Percentiles rank a stretch among this genome's conserved stretches.
phyloP scores from a whole-genome alignment of 148 eudicot species.

The Camellia japonica region DNA sequence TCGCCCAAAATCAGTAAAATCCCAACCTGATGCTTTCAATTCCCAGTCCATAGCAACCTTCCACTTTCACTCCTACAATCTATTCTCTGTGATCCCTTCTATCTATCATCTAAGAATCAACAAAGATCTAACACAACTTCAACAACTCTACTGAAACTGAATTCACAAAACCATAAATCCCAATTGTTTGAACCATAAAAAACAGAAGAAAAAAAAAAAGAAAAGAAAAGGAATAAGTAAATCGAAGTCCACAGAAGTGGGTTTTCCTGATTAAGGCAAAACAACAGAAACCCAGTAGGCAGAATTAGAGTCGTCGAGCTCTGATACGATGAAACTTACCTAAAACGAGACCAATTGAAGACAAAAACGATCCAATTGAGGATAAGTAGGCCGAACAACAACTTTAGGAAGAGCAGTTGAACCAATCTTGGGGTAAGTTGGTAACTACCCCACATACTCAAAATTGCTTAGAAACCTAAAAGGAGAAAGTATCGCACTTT shows the following conservation, averaged over 20 bases:
- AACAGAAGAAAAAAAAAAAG: neutral
- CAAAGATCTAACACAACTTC: conserved; percentile 8
- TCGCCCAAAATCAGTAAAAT: conserved; percentile 14
- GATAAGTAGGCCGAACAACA: conserved; percentile 13
- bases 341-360: conserved; percentile 15
- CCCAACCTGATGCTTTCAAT: conserved; percentile 30
- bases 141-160: neutral
- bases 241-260: conserved; percentile 3
- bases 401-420: conserved; percentile 26
- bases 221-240: neutral
- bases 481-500: neutral
- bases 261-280: conserved; percentile 7
- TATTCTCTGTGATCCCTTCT: neutral
- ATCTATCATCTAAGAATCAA: conserved; percentile 1
- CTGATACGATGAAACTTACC: conserved; percentile 19
- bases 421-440: conserved; percentile 15
- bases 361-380: conserved; percentile 3
- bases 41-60: conserved; percentile 31
- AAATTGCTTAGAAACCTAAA: conserved; percentile 10
- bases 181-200: neutral
- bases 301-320: conserved; percentile 9
- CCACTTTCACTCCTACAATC: conserved; percentile 7
- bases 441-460: conserved; percentile 11
- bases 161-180: neutral
- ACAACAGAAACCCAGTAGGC: conserved; percentile 9